Evolutionary conservation across 1,284 basidiomycete genomes (phyloP).

Genomic region (Athelia psychrophila): DNA sequence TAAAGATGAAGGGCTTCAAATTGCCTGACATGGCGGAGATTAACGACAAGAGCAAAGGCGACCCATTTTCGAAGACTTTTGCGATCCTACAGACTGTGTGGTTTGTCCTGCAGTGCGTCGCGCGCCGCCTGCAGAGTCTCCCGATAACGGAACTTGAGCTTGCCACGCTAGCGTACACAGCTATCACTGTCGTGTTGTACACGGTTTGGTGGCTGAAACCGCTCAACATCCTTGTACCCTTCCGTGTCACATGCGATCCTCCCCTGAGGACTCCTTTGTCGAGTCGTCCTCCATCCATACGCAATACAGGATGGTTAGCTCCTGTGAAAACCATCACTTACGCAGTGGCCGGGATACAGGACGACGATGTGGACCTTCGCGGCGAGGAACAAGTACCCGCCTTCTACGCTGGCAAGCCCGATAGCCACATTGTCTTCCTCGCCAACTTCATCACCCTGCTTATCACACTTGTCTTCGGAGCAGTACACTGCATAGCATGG

Average conservation of each 20-base stretch:
- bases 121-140: constrained; percentile 5
- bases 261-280: neutral
- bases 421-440: neutral
- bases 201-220: constrained; percentile 35
- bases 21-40: constrained; percentile 25
- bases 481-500: constrained; percentile 15
- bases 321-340: neutral
- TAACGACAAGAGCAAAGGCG: constrained; percentile 32
- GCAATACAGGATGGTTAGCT: neutral
- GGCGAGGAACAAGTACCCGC: neutral
- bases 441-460: neutral
- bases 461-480: constrained; percentile 13
- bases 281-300: neutral
- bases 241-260: constrained; percentile 7
- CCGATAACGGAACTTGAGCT: constrained; percentile 13
- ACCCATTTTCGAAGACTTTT: constrained; percentile 28
- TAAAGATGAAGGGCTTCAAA: neutral
- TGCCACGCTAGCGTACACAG: constrained; percentile 12
- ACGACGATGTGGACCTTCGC: neutral
- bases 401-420: neutral
- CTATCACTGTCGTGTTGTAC: constrained; percentile 10
- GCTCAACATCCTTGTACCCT: constrained; percentile 19
- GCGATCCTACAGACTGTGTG: constrained; percentile 21
- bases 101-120: constrained; percentile 14
- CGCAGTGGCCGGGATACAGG: neutral